phyloP scores from a whole-genome alignment of 495 filamentous ascomycete genomes.

The Annulohypoxylon bovei region DNA sequence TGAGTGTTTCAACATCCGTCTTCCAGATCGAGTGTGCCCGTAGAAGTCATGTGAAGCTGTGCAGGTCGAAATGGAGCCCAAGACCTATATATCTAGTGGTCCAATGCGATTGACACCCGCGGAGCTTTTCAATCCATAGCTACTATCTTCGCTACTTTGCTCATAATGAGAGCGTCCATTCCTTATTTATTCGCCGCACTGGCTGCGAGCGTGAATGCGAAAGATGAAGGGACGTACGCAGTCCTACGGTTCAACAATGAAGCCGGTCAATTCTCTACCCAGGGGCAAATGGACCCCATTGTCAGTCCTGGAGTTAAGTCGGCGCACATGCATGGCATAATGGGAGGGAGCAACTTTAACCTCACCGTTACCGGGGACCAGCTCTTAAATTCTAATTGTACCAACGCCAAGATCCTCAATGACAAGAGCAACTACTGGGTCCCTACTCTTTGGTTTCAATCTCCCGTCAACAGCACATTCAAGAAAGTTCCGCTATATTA shows the following conservation, averaged over 20 bases:
- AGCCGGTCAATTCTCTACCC: constrained; percentile 53
- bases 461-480: constrained; percentile 69
- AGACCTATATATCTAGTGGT: constrained; percentile 17
- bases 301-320: constrained; percentile 65
- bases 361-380: constrained; percentile 66
- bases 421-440: constrained; percentile 84
- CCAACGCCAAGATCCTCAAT: constrained; percentile 67
- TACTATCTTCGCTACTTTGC: background rate
- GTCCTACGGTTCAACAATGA: constrained; percentile 54
- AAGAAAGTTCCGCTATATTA: constrained; percentile 67
- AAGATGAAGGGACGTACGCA: constrained; percentile 52
- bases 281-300: constrained; percentile 70
- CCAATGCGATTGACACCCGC: background rate
- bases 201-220: constrained; percentile 40
- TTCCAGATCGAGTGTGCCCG: background rate
- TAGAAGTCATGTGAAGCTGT: background rate
- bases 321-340: constrained; percentile 70
- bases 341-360: constrained; percentile 75
- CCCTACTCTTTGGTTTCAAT: constrained; percentile 69
- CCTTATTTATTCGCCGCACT: constrained; percentile 29
- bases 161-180: constrained; percentile 31
- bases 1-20: constrained; percentile 12
- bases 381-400: constrained; percentile 68
- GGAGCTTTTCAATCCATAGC: background rate
- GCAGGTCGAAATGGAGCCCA: background rate